Evolutionary conservation across 2,329 filamentous ascomycete species (phyloP).

Genomic region (Neofusicoccum kwambonambiense): DNA sequence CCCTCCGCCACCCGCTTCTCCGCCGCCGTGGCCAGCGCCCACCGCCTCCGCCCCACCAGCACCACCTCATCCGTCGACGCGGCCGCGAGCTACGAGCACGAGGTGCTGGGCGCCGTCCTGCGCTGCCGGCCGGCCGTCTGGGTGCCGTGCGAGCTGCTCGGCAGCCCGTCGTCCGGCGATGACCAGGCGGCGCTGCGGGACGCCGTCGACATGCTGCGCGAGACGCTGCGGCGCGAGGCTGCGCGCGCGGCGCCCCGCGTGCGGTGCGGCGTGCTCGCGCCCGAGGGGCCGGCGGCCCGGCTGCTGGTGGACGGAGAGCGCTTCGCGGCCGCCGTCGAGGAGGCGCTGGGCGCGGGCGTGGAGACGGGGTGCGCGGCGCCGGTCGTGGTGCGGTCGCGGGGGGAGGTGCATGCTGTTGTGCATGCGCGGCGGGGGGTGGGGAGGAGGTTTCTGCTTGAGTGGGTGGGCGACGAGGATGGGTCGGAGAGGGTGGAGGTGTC

Average conservation of each 20-base stretch:
- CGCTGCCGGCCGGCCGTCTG: neutral
- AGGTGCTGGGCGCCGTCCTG: neutral
- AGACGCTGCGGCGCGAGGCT: neutral
- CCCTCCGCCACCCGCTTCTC: neutral
- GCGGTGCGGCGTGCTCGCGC: neutral
- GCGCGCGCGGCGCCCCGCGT: neutral
- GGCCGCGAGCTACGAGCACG: neutral
- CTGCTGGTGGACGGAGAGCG: neutral
- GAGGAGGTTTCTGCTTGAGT: neutral
- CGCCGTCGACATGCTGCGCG: neutral
- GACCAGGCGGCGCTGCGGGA: neutral
- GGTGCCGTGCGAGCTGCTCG: slow-evolving; percentile 2
- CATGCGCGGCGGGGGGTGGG: neutral
- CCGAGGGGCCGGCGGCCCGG: neutral
- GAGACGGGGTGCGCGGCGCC: neutral
- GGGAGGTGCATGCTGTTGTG: neutral
- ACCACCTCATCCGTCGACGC: neutral
- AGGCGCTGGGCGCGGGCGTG: neutral
- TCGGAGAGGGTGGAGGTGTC: neutral
- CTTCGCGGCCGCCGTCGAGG: neutral
- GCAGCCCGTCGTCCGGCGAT: neutral
- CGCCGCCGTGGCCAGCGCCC: neutral
- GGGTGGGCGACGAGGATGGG: neutral
- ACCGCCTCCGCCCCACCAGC: neutral
- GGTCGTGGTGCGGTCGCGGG: neutral